Percentiles rank a stretch among this genome's conserved stretches.
Evolutionary conservation across 805 yeast species (phyloP).

Genomic region (Grigorovia humatica): DNA sequence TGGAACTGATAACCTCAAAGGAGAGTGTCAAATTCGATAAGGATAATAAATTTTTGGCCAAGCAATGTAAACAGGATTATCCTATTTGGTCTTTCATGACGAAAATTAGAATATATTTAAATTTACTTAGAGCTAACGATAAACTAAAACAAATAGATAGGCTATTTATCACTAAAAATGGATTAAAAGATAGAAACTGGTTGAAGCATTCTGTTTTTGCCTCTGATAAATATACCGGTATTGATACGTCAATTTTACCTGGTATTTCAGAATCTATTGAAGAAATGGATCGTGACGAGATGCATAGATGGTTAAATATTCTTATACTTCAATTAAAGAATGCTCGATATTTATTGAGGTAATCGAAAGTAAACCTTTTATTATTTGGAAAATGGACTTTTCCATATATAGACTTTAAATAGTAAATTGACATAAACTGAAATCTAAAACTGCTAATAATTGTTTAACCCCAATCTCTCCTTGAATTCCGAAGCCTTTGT

Average conservation of each 20-base stretch:
- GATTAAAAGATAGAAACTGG: conserved; percentile 45
- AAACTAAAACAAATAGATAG: conserved; percentile 47
- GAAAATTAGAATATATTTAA: conserved; percentile 50
- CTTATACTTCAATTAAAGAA: conserved; percentile 28
- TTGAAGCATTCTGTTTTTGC: conserved; percentile 57
- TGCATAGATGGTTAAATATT: conserved; percentile 36
- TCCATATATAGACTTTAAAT: too few species aligned
- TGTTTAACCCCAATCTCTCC: too few species aligned
- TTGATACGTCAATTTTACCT: conserved; percentile 44
- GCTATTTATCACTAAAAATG: conserved; percentile 38
- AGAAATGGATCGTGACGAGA: conserved; percentile 35
- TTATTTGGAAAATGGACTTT: not conserved
- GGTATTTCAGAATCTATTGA: conserved; percentile 47
- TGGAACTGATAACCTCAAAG: conserved; percentile 5
- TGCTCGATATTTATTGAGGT: conserved; percentile 15
- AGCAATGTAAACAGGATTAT: conserved; percentile 48
- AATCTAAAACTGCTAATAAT: too few species aligned
- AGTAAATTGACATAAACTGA: too few species aligned
- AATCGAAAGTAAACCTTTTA: not conserved
- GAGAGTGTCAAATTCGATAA: conserved; percentile 38
- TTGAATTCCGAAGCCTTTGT: too few species aligned
- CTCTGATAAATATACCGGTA: conserved; percentile 44
- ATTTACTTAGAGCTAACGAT: conserved; percentile 43
- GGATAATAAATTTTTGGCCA: conserved; percentile 37
- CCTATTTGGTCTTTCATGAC: conserved; percentile 65